Evolutionary conservation across 768 basidiomycete genomes (phyloP).

Genomic region (Exidia glandulosa): DNA sequence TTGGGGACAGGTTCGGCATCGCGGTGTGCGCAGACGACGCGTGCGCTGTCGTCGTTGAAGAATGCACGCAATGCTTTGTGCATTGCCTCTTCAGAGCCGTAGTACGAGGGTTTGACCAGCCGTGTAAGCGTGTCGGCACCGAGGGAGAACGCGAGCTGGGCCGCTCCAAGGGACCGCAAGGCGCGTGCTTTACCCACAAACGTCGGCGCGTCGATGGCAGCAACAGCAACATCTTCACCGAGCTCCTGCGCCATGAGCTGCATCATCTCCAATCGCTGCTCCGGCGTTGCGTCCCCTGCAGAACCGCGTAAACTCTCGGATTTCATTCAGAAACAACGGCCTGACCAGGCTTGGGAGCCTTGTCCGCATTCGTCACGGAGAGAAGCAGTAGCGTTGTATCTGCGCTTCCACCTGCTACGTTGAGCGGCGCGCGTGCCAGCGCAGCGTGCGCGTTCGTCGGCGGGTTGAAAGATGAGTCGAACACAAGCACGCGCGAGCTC

Average conservation of each 20-base stretch:
- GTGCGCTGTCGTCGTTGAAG: constrained; percentile 21
- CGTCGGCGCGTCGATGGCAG: constrained; percentile 75
- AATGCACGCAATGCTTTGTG: constrained; percentile 40
- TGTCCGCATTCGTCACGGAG: constrained; percentile 82
- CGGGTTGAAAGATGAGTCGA: constrained; percentile 91
- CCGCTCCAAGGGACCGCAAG: constrained; percentile 32
- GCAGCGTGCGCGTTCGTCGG: constrained; percentile 79
- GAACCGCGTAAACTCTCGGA: background rate
- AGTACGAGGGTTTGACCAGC: constrained; percentile 67
- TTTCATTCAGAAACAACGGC: background rate
- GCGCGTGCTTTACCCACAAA: constrained; percentile 72
- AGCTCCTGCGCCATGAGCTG: constrained; percentile 34
- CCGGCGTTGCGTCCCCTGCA: constrained; percentile 52
- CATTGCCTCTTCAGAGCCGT: constrained; percentile 46
- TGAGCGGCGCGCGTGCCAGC: constrained; percentile 30
- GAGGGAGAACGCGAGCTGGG: constrained; percentile 51
- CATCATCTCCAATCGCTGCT: constrained; percentile 88
- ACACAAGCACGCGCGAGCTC: constrained; percentile 22
- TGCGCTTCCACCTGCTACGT: background rate
- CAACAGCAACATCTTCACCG: constrained; percentile 45
- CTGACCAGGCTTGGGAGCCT: constrained; percentile 39
- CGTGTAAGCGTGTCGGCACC: constrained; percentile 82
- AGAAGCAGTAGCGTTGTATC: constrained; percentile 71
- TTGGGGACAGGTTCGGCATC: background rate
- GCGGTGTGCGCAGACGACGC: background rate